Base-by-base conservation (phyloP, 2,329 filamentous ascomycete genomes). In the Apiospora koreana region DNA sequence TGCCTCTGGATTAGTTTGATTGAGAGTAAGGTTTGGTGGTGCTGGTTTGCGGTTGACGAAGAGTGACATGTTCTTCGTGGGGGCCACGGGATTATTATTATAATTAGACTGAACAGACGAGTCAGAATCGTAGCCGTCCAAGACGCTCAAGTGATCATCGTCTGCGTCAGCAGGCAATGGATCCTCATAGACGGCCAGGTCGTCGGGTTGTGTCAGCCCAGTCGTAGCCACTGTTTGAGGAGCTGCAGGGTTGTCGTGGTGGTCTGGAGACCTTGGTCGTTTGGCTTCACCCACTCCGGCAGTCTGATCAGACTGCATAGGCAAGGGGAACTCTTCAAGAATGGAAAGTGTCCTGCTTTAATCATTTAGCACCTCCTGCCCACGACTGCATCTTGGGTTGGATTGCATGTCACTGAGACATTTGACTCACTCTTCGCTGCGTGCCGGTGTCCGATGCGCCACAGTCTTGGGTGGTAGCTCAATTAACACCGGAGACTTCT, bases 21-120 rank as follows among this genome's bases (percentile, higher is more conserved):
- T 82, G 71, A 89, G 82, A 73, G 82, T 85, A 54, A 89, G 83
- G 74, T 88, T 86, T 71, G 85, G 86, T 75, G 86, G 87, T 71
- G 83, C 81, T 67, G 83, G 79, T 77, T 86, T 68, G 45, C 66
- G 66, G 45, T 48, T 68, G 31, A 68, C 46, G n/a, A 68, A 68
- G 66, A 68, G 45, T 23, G 66, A 68, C 43, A 54, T 54, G 43
- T 38, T 68, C 35, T 50, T 23, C 28, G 31, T 31, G 54, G 54
- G 66, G 31, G 66, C 35, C 31, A 48, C 43, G 35, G 66, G 81
- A 81, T 45, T 62, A 76, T 76, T 77, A 75, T 77, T 77, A 76
- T 76, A 77, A 75, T 77, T 77, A 76, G 71, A 73, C 50, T 67
- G 68, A 67, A 73, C 77, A 68, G 82, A 77, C 68, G 82, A 77